A percentile compares a stretch with the other conserved stretches of the same genome.
These are phyloP conservation scores for Fusarium globosum DNA, from an alignment of 2,329 filamentous ascomycete genomes.

Conservation along the genomic window DNA sequence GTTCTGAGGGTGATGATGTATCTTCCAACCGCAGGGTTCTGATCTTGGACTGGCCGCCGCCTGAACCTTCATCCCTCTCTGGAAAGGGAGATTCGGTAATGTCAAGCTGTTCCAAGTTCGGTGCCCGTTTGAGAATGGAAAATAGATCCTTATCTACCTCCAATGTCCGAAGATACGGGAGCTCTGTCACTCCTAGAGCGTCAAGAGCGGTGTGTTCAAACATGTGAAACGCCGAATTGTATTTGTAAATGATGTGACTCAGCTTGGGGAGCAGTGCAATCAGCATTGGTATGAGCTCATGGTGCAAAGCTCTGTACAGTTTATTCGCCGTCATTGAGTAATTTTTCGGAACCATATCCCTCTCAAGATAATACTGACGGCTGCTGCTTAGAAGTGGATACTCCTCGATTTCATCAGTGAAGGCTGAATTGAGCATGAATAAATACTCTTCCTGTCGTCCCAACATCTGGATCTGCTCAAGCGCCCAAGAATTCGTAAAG, in stretches of 20 bases:
- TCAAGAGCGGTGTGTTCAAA: accelerated
- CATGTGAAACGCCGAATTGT: accelerated
- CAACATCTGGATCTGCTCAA: too few species aligned
- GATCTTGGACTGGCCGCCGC: background rate
- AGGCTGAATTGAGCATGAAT: background rate
- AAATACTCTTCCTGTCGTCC: accelerated
- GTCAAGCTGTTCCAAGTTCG: background rate
- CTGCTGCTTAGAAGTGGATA: too few species aligned
- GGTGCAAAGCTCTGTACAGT: background rate
- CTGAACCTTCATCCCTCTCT: accelerated
- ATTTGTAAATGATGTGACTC: background rate
- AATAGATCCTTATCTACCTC: accelerated
- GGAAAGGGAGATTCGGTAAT: accelerated
- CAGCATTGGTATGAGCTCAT: background rate
- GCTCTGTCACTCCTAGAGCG: background rate
- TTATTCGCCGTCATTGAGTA: background rate
- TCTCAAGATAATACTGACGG: too few species aligned
- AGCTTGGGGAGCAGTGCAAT: background rate
- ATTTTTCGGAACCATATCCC: too few species aligned
- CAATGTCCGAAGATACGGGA: background rate
- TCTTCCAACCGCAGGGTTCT: background rate
- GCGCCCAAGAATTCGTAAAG: background rate
- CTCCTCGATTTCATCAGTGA: background rate
- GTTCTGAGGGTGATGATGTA: accelerated
- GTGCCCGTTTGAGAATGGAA: background rate